Evolutionary conservation across 148 eudicot species (phyloP).

Genomic region (Heliamphora exappendiculata): DNA sequence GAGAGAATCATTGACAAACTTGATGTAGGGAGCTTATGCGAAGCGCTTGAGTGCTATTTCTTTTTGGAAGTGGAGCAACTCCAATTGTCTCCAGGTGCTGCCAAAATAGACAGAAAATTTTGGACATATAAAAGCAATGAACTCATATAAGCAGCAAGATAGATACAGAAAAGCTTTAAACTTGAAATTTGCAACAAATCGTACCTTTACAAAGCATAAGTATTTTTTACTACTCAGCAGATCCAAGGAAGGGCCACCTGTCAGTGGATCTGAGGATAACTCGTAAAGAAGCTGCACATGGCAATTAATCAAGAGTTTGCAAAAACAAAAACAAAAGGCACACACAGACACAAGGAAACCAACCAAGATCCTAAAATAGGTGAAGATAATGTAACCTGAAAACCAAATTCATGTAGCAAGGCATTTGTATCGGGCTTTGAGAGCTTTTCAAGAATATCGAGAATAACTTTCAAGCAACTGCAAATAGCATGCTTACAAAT

Average conservation of each 20-base stretch:
- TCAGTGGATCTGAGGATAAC: constrained; percentile 77
- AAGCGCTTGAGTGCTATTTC: constrained; percentile 60
- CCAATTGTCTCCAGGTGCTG: constrained; percentile 85
- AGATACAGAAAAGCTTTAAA: neutral
- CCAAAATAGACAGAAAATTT: constrained; percentile 1
- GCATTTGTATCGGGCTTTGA: constrained; percentile 68
- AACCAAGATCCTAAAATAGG: neutral
- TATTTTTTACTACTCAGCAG: constrained; percentile 72
- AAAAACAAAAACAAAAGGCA: too few species aligned
- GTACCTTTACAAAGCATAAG: constrained; percentile 83
- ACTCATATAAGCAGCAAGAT: neutral
- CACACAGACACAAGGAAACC: neutral
- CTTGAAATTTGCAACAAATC: neutral
- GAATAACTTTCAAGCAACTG: constrained; percentile 95
- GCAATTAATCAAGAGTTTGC: constrained; percentile 6
- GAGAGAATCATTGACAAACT: constrained; percentile 31
- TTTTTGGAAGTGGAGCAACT: constrained; percentile 79
- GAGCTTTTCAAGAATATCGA: constrained; percentile 82
- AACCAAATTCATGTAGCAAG: constrained; percentile 93
- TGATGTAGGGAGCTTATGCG: constrained; percentile 97
- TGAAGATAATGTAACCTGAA: constrained; percentile 51
- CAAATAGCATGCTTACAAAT: constrained; percentile 10
- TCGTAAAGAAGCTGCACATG: constrained; percentile 79
- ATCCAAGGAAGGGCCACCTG: constrained; percentile 81
- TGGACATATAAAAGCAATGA: neutral